Evolutionary conservation across 1,284 basidiomycete species (phyloP).

Genomic region (Pyrrhoderma lamaoense): DNA sequence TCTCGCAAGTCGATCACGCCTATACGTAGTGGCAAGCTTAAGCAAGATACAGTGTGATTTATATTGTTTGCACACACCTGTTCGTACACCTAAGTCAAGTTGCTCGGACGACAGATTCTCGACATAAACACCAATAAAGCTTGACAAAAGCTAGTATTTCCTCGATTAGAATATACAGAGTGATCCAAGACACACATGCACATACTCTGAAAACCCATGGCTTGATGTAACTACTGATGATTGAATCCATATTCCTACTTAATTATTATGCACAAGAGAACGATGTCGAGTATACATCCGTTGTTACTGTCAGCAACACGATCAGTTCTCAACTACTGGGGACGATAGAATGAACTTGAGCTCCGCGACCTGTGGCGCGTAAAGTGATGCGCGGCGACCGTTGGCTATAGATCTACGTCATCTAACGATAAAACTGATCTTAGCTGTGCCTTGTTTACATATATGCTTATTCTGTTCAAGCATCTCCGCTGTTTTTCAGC

Average conservation of each 20-base stretch:
- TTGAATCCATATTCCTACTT: constrained; percentile 3
- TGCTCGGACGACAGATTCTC: constrained; percentile 95
- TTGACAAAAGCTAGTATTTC: constrained; percentile 76
- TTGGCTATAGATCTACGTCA: no score
- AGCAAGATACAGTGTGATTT: background rate
- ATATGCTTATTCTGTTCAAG: no score
- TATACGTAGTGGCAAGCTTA: constrained; percentile 26
- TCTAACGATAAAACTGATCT: no score
- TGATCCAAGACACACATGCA: background rate
- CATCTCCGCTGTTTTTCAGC: no score
- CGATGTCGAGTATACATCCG: no score
- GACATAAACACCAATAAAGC: constrained; percentile 91
- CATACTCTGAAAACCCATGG: constrained; percentile 1
- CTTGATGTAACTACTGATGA: constrained; percentile 11
- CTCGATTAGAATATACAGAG: background rate
- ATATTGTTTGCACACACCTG: constrained; percentile 10
- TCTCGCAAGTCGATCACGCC: constrained; percentile 81
- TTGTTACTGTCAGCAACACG: no score
- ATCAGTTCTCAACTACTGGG: no score
- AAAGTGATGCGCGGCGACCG: no score
- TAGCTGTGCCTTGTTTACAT: no score
- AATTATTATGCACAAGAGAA: no score
- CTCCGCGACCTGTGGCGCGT: no score
- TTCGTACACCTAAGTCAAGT: constrained; percentile 89
- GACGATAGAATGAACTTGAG: no score